Base-by-base conservation (phyloP, 331 rosid genomes). In the Arachis monticola region DNA sequence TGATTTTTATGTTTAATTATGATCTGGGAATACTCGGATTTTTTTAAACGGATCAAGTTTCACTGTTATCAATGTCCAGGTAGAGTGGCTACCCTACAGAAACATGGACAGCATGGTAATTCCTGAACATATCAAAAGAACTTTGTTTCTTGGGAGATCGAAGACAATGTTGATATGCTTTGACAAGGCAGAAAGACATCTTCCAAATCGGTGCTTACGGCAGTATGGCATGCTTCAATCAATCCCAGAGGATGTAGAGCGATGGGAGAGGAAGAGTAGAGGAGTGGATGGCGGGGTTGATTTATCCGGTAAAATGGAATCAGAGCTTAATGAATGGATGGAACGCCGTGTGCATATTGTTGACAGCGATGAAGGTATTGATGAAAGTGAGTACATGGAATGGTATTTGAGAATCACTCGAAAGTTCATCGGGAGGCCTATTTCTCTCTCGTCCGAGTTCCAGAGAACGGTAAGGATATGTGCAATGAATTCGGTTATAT, bases 271-370 rank as follows among this genome's bases (percentile, higher is more conserved):
- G 87, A 95, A 95, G 77, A 92, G 97, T 66, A 90, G 99, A 27
- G 99, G 99, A 50, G 99, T 95, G 80, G 99, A 95, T 62, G 97
- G 98, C 13, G 99, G 99, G 69, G 97, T 95, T 85, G 98, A 95
- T 81, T 89, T 95, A 85, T 90, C 99, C 0, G 91, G 90, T 44
- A 95, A 95, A 85, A 92, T 95, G 99, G 97, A 92, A 80, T 76
- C 87, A 3, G 99, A 95, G 81, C 90, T 92, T 67, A 81, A 81
- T 35, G 99, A 95, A 69, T 95, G 99, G 99, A 81, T 75, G 40
- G 88, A 85, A 13, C 97, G 97, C 51, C 87, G 77, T 65, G 82
- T 78, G 22, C 85, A 89, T 57, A 89, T 92, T 68, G 97, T 90
- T 44, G 92, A 86, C 10, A 84, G 93, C 41, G 96, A 90, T 61